These are phyloP conservation scores for Podaxis mareebaensis DNA, from an alignment of 768 basidiomycete species.

Conservation along the genomic window DNA sequence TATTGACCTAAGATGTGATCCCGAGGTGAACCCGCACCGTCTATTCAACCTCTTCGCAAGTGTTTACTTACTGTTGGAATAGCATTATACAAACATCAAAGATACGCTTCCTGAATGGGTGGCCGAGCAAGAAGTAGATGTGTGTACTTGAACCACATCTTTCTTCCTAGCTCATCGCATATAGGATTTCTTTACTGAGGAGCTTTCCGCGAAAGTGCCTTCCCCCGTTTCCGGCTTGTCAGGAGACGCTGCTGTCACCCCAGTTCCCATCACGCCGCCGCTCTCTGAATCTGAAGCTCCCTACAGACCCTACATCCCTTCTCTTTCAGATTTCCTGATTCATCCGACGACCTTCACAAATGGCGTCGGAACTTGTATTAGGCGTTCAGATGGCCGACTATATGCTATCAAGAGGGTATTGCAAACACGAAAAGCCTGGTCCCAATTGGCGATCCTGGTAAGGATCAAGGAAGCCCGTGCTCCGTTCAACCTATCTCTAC, in stretches of 20 bases:
- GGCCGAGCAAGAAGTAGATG: not conserved
- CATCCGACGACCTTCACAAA: not conserved
- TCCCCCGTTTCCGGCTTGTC: not conserved
- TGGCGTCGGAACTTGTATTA: constrained; percentile 1
- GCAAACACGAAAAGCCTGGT: constrained; percentile 13
- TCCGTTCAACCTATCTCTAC: not conserved
- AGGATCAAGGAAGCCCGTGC: not conserved
- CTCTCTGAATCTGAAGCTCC: not conserved
- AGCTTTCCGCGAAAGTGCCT: not conserved
- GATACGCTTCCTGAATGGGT: constrained; percentile 9
- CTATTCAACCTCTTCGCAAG: not conserved
- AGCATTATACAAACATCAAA: constrained; percentile 1
- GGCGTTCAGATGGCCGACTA: constrained; percentile 11
- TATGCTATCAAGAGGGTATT: constrained; percentile 11
- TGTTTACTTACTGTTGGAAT: not conserved
- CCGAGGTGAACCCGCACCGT: not conserved
- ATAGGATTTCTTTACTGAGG: not conserved
- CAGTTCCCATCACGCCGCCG: not conserved
- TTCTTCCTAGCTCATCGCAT: not conserved
- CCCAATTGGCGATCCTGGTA: constrained; percentile 10
- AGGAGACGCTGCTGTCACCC: not conserved
- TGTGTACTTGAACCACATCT: not conserved
- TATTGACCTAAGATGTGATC: not conserved
- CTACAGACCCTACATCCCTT: not conserved
- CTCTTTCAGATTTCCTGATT: constrained; percentile 6